These are phyloP conservation scores for Tylopilus balloui DNA, from an alignment of 768 basidiomycete genomes.

Conservation along the genomic window DNA sequence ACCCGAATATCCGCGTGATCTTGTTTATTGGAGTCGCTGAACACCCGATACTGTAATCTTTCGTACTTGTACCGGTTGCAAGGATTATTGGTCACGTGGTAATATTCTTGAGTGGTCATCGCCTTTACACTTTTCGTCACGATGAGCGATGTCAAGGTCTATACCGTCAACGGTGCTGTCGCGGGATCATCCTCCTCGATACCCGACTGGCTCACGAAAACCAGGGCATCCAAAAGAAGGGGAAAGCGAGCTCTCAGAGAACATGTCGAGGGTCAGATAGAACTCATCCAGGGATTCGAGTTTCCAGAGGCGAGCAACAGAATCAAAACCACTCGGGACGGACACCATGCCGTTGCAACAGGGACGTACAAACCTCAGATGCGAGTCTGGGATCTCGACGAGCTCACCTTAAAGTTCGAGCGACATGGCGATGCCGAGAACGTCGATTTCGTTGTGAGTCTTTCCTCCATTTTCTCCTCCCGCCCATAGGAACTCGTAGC, in stretches of 20 bases:
- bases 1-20: constrained; percentile 14
- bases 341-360: constrained; percentile 88
- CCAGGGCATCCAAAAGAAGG: constrained; percentile 51
- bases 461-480: neutral
- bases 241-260: constrained; percentile 64
- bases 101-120: neutral
- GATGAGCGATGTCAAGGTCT: constrained; percentile 65
- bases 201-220: constrained; percentile 89
- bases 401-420: constrained; percentile 92
- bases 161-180: constrained; percentile 92
- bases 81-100: constrained; percentile 18
- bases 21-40: constrained; percentile 7
- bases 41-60: neutral
- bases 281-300: constrained; percentile 93
- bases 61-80: neutral
- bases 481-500: neutral
- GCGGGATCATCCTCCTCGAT: constrained; percentile 84
- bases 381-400: constrained; percentile 90
- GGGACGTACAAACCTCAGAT: constrained; percentile 98
- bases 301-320: constrained; percentile 95
- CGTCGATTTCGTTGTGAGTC: constrained; percentile 88
- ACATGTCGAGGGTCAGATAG: constrained; percentile 78
- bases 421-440: constrained; percentile 95
- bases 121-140: neutral
- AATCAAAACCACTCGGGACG: constrained; percentile 87